Base-by-base conservation (phyloP, 2,329 filamentous ascomycete genomes). In the Stromatinia cepivora region DNA sequence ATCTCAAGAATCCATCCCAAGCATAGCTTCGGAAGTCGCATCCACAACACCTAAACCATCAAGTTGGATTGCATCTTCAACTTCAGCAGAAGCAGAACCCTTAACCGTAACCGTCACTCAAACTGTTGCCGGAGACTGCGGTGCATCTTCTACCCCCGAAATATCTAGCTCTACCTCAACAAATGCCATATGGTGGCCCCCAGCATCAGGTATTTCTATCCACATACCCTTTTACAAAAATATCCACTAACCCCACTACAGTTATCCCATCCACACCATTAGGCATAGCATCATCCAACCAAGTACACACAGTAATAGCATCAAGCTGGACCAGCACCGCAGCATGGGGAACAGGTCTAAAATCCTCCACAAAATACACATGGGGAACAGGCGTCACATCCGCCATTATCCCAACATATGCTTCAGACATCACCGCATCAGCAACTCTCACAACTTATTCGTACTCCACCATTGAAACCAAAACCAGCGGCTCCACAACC, bases 71-170 rank as follows among this genome's bases (percentile, higher is more conserved):
- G 13, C 52, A 42, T 9, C 63, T 42, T 42, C 34, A 31, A 42
- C n/a, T 45, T 11, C 63, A n/a, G 34, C 50, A 56, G 34, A 4
- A 42, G n/a, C 36, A 45, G 50, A n/a, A 1, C 25, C 36, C 17
- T 54, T 39, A 6, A 45, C 63, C 22, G n/a, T 66, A 17, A 66
- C 64, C 13, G 52, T 66, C n/a, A 66, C 64, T 2, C 20, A 66
- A 15, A 66, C 50, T 34, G 64, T 36, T 48, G n/a, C 52, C 17
- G 52, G 52, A 46, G 52, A 57, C 31, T 66, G 64, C 8, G 39
- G 22, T 25, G 52, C 7, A 17, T 66, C 64, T 58, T 10, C 25
- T n/a, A n/a, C 1, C 20, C 25, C 20, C 1, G 28, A 31, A 13
- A 11, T 45, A 42, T 28, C 63, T 31, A 58, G 39, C 8, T 34